Evolutionary conservation across 2,329 filamentous ascomycete species (phyloP).

Genomic region (Endothia cerciana): DNA sequence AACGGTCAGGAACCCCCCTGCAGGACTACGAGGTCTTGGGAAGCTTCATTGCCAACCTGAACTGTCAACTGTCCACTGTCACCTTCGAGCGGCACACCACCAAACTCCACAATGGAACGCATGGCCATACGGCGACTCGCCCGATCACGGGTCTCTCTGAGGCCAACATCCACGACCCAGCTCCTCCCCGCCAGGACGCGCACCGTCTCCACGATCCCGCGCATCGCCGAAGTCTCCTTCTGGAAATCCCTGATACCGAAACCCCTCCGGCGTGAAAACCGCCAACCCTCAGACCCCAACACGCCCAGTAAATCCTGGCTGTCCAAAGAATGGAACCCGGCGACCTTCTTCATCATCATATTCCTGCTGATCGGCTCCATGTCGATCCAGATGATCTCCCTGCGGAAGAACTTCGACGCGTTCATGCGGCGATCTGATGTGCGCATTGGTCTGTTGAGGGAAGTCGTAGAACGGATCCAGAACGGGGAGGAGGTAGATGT

Average conservation of each 20-base stretch:
- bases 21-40: background rate
- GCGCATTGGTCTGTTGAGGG: constrained; percentile 74
- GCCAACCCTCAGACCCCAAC: constrained; percentile 42
- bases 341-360: constrained; percentile 80
- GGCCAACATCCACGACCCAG: background rate
- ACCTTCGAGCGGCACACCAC: background rate
- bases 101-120: constrained; percentile 22
- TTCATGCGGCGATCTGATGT: constrained; percentile 78
- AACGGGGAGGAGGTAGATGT: constrained; percentile 82
- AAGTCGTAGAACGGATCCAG: constrained; percentile 73
- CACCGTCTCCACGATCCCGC: constrained; percentile 34
- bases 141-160: constrained; percentile 3
- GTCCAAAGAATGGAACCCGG: constrained; percentile 75
- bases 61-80: background rate
- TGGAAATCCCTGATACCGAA: constrained; percentile 75
- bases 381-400: constrained; percentile 86
- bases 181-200: constrained; percentile 8
- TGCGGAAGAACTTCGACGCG: constrained; percentile 75
- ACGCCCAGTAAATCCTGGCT: constrained; percentile 45
- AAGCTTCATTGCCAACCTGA: background rate
- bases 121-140: constrained; percentile 14
- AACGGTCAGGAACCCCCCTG: constrained; percentile 24
- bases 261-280: constrained; percentile 53
- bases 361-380: constrained; percentile 91
- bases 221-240: constrained; percentile 51